Conservation (phyloP, 371 early-diverging fungal species). For the Mucor sp. region DNA sequence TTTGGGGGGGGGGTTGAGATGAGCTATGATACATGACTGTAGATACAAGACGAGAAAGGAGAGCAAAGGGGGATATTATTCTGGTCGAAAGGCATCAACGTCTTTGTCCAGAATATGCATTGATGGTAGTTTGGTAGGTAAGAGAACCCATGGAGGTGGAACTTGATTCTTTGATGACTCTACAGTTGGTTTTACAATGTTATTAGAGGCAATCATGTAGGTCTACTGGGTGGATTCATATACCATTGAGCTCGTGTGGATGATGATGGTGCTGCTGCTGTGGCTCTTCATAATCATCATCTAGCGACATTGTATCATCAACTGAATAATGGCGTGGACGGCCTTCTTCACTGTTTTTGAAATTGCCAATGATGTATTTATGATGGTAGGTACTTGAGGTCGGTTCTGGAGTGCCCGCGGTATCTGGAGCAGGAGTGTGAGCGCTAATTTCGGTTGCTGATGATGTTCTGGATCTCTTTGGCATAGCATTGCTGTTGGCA, state of each 20-base stretch:
- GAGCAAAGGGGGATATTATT: neutral
- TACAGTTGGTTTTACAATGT: neutral
- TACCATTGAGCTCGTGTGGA: neutral
- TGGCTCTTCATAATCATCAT: neutral
- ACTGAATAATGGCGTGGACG: neutral
- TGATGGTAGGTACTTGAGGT: neutral
- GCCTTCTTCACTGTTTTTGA: neutral
- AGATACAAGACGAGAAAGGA: neutral
- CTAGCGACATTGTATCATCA: neutral
- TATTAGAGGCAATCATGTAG: neutral
- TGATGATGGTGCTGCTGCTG: neutral
- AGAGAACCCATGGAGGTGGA: slow-evolving; percentile 12
- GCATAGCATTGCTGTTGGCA: neutral
- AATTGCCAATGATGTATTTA: neutral
- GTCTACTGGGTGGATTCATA: neutral
- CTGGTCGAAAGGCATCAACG: slow-evolving; percentile 1
- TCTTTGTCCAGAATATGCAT: slow-evolving; percentile 19
- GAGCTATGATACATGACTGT: neutral
- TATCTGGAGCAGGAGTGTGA: neutral
- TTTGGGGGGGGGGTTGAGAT: neutral
- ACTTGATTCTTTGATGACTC: slow-evolving; percentile 1
- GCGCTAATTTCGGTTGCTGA: neutral
- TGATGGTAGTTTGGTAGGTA: slow-evolving; percentile 15
- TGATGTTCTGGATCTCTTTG: neutral
- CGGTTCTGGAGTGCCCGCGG: neutral